Conservation (phyloP, 2,329 filamentous ascomycete genomes). For the Torrubiella hemipterigena region DNA sequence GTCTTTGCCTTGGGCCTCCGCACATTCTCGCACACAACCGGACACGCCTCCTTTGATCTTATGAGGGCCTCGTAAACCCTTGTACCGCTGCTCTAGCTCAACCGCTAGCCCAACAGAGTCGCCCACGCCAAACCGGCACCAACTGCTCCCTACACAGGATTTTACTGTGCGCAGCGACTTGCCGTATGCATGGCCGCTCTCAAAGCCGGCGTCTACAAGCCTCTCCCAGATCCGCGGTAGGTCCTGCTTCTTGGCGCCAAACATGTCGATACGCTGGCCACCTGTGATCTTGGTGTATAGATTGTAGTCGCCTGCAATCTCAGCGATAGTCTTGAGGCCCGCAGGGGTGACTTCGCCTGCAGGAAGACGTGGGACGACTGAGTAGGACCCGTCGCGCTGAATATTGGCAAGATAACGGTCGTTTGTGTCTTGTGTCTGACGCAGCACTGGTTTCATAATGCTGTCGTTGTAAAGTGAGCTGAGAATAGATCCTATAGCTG, state of each 20-base stretch:
- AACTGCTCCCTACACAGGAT: conserved; percentile 81
- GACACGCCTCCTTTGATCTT: conserved; percentile 88
- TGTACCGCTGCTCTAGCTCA: conserved; percentile 78
- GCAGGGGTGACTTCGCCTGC: conserved; percentile 83
- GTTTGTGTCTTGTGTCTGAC: conserved; percentile 82
- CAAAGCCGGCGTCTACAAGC: conserved; percentile 74
- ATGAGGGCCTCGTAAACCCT: conserved; percentile 78
- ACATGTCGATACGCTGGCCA: conserved; percentile 86
- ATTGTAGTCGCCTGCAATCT: conserved; percentile 71
- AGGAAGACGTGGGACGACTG: conserved; percentile 71
- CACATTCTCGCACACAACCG: conserved; percentile 85
- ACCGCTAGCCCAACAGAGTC: conserved; percentile 89
- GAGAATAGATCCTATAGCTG: conserved; percentile 68
- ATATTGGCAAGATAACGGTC: conserved; percentile 83
- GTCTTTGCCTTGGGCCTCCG: conserved; percentile 86
- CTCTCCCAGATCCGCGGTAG: conserved; percentile 70
- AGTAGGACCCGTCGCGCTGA: conserved; percentile 83
- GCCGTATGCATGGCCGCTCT: conserved; percentile 82
- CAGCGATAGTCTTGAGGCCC: conserved; percentile 71
- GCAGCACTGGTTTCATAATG: conserved; percentile 56
- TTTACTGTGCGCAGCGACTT: conserved; percentile 85
- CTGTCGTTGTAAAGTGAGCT: conserved; percentile 75
- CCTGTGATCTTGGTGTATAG: conserved; percentile 90
- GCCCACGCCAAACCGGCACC: conserved; percentile 81
- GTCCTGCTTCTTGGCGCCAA: conserved; percentile 81